Percentiles rank a stretch among this genome's conserved stretches.
Evolutionary conservation across 208 protist genomes (phyloP).

Genomic region (Acanthamoeba royreba): DNA sequence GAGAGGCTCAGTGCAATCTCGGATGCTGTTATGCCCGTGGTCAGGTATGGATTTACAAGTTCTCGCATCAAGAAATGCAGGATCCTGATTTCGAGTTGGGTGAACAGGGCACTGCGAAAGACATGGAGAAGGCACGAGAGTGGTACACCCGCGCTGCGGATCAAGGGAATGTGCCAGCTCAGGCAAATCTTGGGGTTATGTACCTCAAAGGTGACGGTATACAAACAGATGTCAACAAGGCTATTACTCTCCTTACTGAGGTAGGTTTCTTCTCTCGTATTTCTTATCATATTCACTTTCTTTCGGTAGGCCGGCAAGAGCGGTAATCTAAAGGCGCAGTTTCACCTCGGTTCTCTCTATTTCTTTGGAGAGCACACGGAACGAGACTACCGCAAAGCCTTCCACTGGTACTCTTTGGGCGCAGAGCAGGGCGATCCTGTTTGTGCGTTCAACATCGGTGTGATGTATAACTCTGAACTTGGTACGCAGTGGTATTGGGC

Average conservation of each 20-base stretch:
- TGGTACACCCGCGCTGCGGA: background rate
- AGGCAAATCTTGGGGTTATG: background rate
- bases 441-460: background rate
- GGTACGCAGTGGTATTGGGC: background rate
- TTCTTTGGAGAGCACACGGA: background rate
- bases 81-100: background rate
- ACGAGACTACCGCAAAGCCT: background rate
- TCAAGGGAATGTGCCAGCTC: background rate
- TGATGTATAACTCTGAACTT: background rate
- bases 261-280: background rate
- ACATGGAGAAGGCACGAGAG: background rate
- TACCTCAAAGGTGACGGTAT: constrained; percentile 13
- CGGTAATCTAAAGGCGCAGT: background rate
- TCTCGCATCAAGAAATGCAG: background rate
- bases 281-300: background rate
- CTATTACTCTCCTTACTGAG: background rate
- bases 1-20: constrained; percentile 4
- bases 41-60: background rate
- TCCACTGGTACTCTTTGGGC: background rate
- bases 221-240: background rate
- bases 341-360: background rate
- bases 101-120: background rate
- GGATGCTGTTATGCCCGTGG: background rate
- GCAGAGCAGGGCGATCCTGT: background rate
- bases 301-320: background rate